Evolutionary conservation across 2,329 filamentous ascomycete species (phyloP).

Genomic region (Alternaria metachromatica): DNA sequence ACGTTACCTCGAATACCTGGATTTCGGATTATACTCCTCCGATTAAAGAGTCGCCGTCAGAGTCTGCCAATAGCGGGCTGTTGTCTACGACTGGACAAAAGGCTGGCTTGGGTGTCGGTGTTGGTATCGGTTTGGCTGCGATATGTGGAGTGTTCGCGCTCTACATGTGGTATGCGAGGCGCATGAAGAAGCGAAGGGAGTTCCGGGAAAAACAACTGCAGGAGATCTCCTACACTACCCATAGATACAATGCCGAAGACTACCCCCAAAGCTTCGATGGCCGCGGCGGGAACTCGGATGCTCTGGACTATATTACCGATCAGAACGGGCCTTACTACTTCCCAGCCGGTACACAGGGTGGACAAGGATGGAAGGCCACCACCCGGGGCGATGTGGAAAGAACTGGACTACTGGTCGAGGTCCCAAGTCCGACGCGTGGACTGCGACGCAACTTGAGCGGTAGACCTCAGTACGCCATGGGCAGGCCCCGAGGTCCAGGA

Average conservation of each 20-base stretch:
- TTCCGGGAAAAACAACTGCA: slow-evolving; percentile 62
- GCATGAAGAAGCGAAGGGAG: slow-evolving; percentile 50
- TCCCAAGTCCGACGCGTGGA: slow-evolving; percentile 57
- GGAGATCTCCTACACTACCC: slow-evolving; percentile 59
- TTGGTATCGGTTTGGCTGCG: slow-evolving; percentile 53
- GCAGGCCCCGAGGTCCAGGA: slow-evolving; percentile 57
- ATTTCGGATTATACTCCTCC: slow-evolving; percentile 63
- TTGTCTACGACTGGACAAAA: slow-evolving; percentile 55
- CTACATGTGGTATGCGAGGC: slow-evolving; percentile 56
- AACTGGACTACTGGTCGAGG: slow-evolving; percentile 56
- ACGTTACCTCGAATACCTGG: slow-evolving; percentile 67
- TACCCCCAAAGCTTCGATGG: slow-evolving; percentile 45
- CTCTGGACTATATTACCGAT: slow-evolving; percentile 41
- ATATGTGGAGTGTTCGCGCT: slow-evolving; percentile 51
- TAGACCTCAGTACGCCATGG: slow-evolving; percentile 56
- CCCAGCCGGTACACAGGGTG: slow-evolving; percentile 26
- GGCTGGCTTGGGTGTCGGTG: slow-evolving; percentile 54
- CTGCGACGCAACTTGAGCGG: slow-evolving; percentile 50
- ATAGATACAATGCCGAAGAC: slow-evolving; percentile 53
- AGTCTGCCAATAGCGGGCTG: slow-evolving; percentile 34
- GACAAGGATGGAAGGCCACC: slow-evolving; percentile 41
- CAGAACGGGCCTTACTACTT: slow-evolving; percentile 39
- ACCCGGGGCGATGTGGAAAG: slow-evolving; percentile 50
- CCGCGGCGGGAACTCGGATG: slow-evolving; percentile 50
- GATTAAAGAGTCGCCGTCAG: slow-evolving; percentile 17